Evolutionary conservation across 2,329 filamentous ascomycete species (phyloP).

Genomic region (Ceratocystis alfenasii): DNA sequence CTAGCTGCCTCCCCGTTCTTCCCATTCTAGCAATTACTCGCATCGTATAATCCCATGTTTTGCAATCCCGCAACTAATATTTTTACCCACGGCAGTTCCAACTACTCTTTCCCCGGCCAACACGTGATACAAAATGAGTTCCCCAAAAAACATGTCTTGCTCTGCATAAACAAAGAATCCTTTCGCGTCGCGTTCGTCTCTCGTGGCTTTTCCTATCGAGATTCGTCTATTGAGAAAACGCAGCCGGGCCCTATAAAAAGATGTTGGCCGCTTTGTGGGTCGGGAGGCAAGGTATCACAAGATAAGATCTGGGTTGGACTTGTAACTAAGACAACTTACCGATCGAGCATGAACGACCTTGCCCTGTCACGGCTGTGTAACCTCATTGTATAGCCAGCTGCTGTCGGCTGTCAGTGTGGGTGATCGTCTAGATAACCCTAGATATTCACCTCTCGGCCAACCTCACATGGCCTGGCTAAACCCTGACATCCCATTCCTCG

Average conservation of each 20-base stretch:
- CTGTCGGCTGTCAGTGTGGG: background rate
- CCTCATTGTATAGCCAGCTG: background rate
- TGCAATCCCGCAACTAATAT: too few relatives aligned
- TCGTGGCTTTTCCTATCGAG: background rate
- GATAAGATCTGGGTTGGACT: too few relatives aligned
- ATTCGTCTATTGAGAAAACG: background rate
- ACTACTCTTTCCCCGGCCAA: background rate
- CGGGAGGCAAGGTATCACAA: background rate
- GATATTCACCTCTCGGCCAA: background rate
- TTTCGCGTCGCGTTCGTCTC: slow-evolving; percentile 3
- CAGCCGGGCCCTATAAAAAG: background rate
- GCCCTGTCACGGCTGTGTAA: background rate
- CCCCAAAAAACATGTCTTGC: background rate
- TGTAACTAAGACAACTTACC: too few relatives aligned
- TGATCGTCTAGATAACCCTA: background rate
- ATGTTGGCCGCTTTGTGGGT: background rate
- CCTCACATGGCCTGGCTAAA: background rate
- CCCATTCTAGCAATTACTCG: background rate
- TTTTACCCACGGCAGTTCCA: too few relatives aligned
- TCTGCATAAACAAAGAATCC: background rate
- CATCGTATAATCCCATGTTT: too few relatives aligned
- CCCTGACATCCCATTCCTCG: background rate
- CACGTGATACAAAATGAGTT: background rate
- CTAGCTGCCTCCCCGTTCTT: background rate
- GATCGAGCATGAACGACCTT: too few relatives aligned